Base-by-base conservation (phyloP, 768 basidiomycete genomes). In the Fistulinella prunicolor region DNA sequence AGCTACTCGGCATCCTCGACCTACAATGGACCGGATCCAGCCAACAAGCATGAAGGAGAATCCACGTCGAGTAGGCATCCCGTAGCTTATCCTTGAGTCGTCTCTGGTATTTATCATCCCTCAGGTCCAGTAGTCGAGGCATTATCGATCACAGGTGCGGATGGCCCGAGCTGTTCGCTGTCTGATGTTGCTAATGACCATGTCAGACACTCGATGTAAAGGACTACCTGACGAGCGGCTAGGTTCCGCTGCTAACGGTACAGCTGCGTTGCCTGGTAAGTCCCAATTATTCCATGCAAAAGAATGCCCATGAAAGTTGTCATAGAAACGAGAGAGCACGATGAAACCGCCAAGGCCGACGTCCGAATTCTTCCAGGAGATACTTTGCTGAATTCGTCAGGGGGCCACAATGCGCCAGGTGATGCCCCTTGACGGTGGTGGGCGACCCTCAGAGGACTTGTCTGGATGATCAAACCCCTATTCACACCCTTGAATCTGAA, bases 361-460 rank as follows among this genome's bases (percentile, higher is more conserved):
- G 29, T 26, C 17, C 50, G 8, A 28, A 37, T 20, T 19, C 36
- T 46, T 26, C 32, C 42, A 3, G 46, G 40, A 9, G 61, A 53
- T n/a, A 38, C 48, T 9, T 36, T 40, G 23, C 13, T 50, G 44
- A 44, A 42, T 34, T 24, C 50, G 41, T 35, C 49, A n/a, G 60
- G 35, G 39, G 47, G 45, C 16, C 50, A 51, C 9, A 38, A 53
- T 32, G 59, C 50, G 45, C 46, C 46, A 29, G 58, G 41, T 38
- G 47, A 54, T 56, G 53, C 38, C 50, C 71, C 73, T 59, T 75
- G 73, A 75, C 73, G 73, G 68, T 73, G 64, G 71, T 70, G 73
- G 74, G 73, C 73, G 73, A 69, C 73, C 67, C 69, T 75, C 60
- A 67, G 73, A 66, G 61, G 60, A 53, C 62, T 74, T 57, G 66